phyloP scores from a whole-genome alignment of 495 filamentous ascomycete species.

The Xylaria sp. region DNA sequence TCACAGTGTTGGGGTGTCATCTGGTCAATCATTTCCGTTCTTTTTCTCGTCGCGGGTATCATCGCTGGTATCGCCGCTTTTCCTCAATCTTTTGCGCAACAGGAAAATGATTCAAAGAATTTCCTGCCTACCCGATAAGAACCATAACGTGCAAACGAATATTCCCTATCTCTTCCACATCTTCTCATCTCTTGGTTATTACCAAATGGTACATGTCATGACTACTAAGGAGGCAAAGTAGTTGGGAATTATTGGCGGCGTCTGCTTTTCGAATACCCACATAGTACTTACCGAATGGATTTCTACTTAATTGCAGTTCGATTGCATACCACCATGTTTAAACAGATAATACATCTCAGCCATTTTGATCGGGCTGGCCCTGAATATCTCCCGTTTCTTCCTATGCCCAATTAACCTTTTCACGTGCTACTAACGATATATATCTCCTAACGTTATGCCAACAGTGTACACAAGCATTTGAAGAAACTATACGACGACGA shows the following conservation, averaged over 20 bases:
- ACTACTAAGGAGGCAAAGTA: not conserved
- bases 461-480: not conserved
- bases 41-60: conserved; percentile 75
- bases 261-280: conserved; percentile 1
- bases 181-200: not conserved
- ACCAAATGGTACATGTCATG: not conserved
- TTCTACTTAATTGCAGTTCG: not conserved
- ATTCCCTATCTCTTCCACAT: not conserved
- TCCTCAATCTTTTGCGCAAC: conserved; percentile 68
- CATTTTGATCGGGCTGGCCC: not conserved
- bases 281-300: not conserved
- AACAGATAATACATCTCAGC: not conserved
- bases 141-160: not conserved
- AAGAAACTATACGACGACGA: not conserved
- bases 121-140: conserved; percentile 58
- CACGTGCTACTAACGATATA: too few species aligned
- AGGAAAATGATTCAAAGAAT: conserved; percentile 70
- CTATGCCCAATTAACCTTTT: not conserved
- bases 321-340: not conserved
- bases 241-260: not conserved
- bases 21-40: conserved; percentile 73
- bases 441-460: not conserved
- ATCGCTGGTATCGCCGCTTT: conserved; percentile 78
- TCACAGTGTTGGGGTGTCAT: conserved; percentile 84
- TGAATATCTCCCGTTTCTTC: not conserved